Base-by-base conservation (phyloP, 805 yeast genomes). In the Candida nitratophila region DNA sequence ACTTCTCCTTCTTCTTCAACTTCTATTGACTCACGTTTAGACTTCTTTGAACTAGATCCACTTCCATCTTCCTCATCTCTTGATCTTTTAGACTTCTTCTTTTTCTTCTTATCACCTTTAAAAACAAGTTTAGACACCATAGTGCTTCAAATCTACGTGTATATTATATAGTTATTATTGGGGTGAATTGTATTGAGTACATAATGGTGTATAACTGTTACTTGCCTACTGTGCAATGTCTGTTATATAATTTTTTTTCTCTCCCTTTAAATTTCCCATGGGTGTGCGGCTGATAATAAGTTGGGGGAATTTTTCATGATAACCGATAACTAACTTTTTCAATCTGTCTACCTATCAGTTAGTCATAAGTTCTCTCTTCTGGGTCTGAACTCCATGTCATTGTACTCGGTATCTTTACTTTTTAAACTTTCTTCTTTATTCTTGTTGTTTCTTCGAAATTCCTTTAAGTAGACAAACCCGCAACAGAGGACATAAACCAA, bases 401-500 rank as follows among this genome's bases (percentile, higher is more conserved):
- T 19, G 12, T 17, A n/a, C 33, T 33, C 36, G 5, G 7, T 5
- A 16, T 36, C 27, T 29, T 36, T 21, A 16, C n/a, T n/a, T n/a
- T n/a, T n/a, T n/a, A n/a, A n/a, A n/a, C n/a, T n/a, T n/a, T n/a
- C n/a, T n/a, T n/a, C n/a, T n/a, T n/a, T n/a, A n/a, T 5, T 22
- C 22, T n/a, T 21, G 5, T 15, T 36, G 7, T 6, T 5, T 22
- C 12, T n/a, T 22, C 26, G n/a, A 15, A 14, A 15, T n/a, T 34
- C 17, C 45, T 66, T 63, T n/a, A 65, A 44, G 42, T 66, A 60
- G 24, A 67, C 41, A 10, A 50, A 46, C 45, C 70, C 49, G n/a
- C 68, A 49, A 0, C 73, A 71, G 5, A 70, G 42, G 5, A 70
- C 61, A 8, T 69, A 69, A 2, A 75, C 47, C 4, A 70, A 38